Percentiles rank a stretch among this genome's conserved stretches.
phyloP scores from a whole-genome alignment of 2,329 filamentous ascomycete species.

The Apiospora hydei region DNA sequence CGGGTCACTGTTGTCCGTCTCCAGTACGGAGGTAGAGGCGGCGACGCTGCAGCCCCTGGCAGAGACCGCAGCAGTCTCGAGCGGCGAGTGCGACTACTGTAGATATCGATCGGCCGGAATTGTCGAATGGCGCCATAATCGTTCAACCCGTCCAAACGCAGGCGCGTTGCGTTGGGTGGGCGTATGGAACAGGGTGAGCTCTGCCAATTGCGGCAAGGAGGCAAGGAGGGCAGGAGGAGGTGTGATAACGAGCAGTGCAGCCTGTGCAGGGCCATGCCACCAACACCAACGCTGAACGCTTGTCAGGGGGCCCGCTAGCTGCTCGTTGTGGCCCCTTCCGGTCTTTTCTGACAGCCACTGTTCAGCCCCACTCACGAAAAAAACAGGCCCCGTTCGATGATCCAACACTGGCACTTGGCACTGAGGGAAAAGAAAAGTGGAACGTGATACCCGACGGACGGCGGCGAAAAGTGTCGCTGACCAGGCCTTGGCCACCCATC shows the following conservation, averaged over 20 bases:
- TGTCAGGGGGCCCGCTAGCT: background rate
- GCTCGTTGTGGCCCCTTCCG: background rate
- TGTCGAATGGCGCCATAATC: conserved; percentile 18
- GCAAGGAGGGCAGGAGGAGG: too few relatives aligned
- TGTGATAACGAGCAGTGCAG: background rate
- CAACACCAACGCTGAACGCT: background rate
- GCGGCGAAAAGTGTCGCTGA: conserved; percentile 18
- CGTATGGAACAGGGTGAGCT: background rate
- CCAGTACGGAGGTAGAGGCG: background rate
- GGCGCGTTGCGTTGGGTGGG: conserved; percentile 1
- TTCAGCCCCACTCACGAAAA: conserved; percentile 17
- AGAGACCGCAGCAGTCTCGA: background rate
- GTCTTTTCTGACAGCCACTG: conserved; percentile 20
- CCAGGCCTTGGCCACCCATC: conserved; percentile 2
- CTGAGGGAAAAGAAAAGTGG: background rate
- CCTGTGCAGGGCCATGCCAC: background rate
- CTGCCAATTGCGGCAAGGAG: background rate
- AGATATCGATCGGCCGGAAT: conserved; percentile 5
- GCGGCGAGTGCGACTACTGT: background rate
- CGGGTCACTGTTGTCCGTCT: conserved; percentile 6
- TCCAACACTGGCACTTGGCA: background rate
- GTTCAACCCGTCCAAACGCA: background rate
- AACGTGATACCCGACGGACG: background rate
- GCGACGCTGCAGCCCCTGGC: conserved; percentile 3
- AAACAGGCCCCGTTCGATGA: conserved; percentile 16